Base-by-base conservation (phyloP, 1,284 basidiomycete species). In the Spongiforma sp. region DNA sequence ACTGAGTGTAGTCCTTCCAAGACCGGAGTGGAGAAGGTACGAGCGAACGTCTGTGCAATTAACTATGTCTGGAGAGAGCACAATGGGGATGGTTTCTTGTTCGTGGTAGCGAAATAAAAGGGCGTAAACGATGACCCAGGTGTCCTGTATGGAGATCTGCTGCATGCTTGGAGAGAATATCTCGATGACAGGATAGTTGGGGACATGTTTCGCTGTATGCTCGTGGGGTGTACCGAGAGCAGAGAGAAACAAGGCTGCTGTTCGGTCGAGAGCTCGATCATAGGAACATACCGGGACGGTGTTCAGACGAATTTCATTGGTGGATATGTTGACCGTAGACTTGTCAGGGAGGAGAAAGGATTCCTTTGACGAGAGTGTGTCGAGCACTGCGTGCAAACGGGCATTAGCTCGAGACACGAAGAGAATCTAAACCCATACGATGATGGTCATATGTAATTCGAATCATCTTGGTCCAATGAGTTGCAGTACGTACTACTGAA, bases 11-110 rank as follows among this genome's bases (percentile, higher is more conserved):
- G 28, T 60, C 37, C 74, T 62, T 36, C 71, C 77, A 19, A 78
- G 61, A 2, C 77, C 68, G 12, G 77, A 68, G 55, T 67, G 57
- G 57, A 79, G 62, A 53, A 72, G 58, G 58, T 79, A 80, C 2
- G 55, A 21, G 10, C 52, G 24, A 11, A 74, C 48, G 4, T 69
- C 62, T 8, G 58, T n/a, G 30, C 19, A 53, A 39, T 72, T 64
- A 1, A 57, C 32, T 1, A 71, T 70, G 4, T 57, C 39, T 0
- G 41, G 34, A 37, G 74, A 68, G 48, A 79, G 56, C 17, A 73
- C 57, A 61, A 79, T 54, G 1, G 78, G 78, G 54, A 79, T 75
- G 33, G 65, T 69, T 48, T 79, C 78, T 50, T 69, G 75, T 15
- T 61, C 62, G 55, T 75, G 74, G 59, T 69, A 62, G 46, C 71